A percentile compares a stretch with the other conserved stretches of the same genome.
Evolutionary conservation across 1,284 basidiomycete species (phyloP).

Genomic region (Cutaneotrichosporon cutaneum): DNA sequence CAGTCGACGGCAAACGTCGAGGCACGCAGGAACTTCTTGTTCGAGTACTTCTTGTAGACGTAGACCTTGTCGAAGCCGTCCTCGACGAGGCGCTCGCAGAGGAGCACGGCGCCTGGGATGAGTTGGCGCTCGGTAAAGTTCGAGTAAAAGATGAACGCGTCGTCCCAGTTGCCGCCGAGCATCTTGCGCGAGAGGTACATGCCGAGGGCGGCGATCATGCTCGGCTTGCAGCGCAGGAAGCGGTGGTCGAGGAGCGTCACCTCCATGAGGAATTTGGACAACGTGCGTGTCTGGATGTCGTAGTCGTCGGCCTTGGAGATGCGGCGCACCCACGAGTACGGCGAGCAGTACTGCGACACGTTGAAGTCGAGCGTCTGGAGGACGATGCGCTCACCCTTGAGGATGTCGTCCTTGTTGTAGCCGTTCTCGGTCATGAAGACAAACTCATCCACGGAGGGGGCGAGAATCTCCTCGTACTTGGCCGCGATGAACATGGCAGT

Average conservation of each 20-base stretch:
- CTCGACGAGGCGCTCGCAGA: conserved; percentile 82
- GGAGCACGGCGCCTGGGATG: conserved; percentile 72
- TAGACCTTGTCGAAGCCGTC: conserved; percentile 78
- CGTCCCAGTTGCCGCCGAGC: conserved; percentile 89
- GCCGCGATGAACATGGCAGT: conserved; percentile 66
- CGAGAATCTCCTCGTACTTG: conserved; percentile 67
- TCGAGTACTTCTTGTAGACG: conserved; percentile 94
- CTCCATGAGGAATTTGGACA: conserved; percentile 97
- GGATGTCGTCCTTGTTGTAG: conserved; percentile 90
- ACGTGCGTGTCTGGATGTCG: conserved; percentile 93
- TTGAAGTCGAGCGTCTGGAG: conserved; percentile 87
- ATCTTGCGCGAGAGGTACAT: conserved; percentile 94
- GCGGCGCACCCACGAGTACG: conserved; percentile 97
- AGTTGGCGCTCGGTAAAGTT: conserved; percentile 89
- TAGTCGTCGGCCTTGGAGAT: conserved; percentile 99
- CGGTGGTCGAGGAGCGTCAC: conserved; percentile 90
- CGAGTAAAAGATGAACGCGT: conserved; percentile 90
- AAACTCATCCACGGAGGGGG: conserved; percentile 90
- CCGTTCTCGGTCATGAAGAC: conserved; percentile 96
- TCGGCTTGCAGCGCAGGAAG: conserved; percentile 91
- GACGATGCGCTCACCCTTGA: conserved; percentile 96
- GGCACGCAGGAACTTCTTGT: conserved; percentile 93
- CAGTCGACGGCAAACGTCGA: conserved; percentile 58
- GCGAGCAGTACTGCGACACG: conserved; percentile 96
- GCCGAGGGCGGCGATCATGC: conserved; percentile 91